These are phyloP conservation scores for Salisapilia sapeloensis DNA, from an alignment of 352 stramenopile genomes.

Conservation along the genomic window DNA sequence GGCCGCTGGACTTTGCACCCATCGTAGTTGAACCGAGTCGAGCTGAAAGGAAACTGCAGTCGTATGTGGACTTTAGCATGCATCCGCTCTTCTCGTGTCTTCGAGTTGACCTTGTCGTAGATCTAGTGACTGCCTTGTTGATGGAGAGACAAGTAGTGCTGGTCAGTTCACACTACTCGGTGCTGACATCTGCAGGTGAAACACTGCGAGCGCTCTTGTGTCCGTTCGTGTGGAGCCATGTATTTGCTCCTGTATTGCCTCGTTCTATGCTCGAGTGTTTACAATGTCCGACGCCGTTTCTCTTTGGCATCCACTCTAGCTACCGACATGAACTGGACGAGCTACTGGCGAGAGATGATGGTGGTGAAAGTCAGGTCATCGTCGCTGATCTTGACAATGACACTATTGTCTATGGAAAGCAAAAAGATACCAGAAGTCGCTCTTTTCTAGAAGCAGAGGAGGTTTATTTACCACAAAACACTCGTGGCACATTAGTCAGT, in stretches of 20 bases:
- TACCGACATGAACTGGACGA: conserved; percentile 46
- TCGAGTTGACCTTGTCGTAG: conserved; percentile 47
- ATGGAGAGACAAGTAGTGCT: conserved; percentile 66
- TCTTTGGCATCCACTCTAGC: conserved; percentile 74
- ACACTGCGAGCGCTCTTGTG: conserved; percentile 60
- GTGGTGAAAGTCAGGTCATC: conserved; percentile 47
- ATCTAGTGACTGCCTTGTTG: conserved; percentile 52
- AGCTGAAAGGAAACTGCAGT: conserved; percentile 26
- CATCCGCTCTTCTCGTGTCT: conserved; percentile 68
- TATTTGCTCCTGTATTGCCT: conserved; percentile 69
- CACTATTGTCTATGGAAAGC: conserved; percentile 22
- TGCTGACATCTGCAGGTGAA: conserved; percentile 62
- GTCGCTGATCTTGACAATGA: conserved; percentile 58
- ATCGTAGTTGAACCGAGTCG: conserved; percentile 9
- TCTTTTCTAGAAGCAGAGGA: no score
- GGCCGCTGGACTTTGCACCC: conserved; percentile 39
- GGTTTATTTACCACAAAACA: conserved; percentile 25
- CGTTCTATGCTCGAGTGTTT: conserved; percentile 69
- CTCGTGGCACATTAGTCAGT: conserved; percentile 20
- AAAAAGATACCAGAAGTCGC: no score
- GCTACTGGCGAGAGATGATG: conserved; percentile 60
- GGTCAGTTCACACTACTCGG: conserved; percentile 60
- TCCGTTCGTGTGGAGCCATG: conserved; percentile 72
- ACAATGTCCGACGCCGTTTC: conserved; percentile 68
- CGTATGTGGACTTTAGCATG: conserved; percentile 66